phyloP scores from a whole-genome alignment of 2,329 filamentous ascomycete genomes.

The Sporothrix luriei region DNA sequence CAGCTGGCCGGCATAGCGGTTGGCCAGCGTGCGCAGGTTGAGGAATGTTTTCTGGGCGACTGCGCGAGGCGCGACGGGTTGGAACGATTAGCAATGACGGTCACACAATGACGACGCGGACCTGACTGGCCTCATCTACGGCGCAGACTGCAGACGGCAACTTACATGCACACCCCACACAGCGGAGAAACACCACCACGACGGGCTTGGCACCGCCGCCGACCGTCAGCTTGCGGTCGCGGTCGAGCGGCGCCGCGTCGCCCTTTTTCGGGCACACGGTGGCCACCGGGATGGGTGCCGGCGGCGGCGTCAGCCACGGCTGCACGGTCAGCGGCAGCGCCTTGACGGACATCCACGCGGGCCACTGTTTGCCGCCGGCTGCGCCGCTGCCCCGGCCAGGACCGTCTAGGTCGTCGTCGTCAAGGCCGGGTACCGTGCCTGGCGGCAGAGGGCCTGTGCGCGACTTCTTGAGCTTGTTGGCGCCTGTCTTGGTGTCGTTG shows the following conservation, averaged over 20 bases:
- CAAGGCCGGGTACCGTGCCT: slow-evolving; percentile 39
- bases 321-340: slow-evolving; percentile 56
- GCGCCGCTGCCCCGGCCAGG: slow-evolving; percentile 35
- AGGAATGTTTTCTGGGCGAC: slow-evolving; percentile 62
- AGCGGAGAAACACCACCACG: slow-evolving; percentile 57
- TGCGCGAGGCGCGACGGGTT: slow-evolving; percentile 39
- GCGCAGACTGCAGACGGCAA: slow-evolving; percentile 31
- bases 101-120: neutral
- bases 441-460: slow-evolving; percentile 35
- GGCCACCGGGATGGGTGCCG: slow-evolving; percentile 52
- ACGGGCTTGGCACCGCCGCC: slow-evolving; percentile 50
- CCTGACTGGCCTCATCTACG: neutral
- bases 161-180: slow-evolving; percentile 60
- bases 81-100: no score
- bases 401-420: slow-evolving; percentile 40
- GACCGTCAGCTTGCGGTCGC: slow-evolving; percentile 49
- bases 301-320: slow-evolving; percentile 56
- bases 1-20: slow-evolving; percentile 52
- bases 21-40: slow-evolving; percentile 57
- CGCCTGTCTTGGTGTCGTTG: neutral
- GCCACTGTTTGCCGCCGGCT: slow-evolving; percentile 41
- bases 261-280: slow-evolving; percentile 52
- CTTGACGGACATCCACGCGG: slow-evolving; percentile 54
- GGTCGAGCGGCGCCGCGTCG: slow-evolving; percentile 53
- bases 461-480: slow-evolving; percentile 42